A percentile compares a stretch with the other conserved stretches of the same genome.
These are phyloP conservation scores for Pelagomonas calceolata DNA, from an alignment of 108 stramenopile genomes.

Conservation along the genomic window DNA sequence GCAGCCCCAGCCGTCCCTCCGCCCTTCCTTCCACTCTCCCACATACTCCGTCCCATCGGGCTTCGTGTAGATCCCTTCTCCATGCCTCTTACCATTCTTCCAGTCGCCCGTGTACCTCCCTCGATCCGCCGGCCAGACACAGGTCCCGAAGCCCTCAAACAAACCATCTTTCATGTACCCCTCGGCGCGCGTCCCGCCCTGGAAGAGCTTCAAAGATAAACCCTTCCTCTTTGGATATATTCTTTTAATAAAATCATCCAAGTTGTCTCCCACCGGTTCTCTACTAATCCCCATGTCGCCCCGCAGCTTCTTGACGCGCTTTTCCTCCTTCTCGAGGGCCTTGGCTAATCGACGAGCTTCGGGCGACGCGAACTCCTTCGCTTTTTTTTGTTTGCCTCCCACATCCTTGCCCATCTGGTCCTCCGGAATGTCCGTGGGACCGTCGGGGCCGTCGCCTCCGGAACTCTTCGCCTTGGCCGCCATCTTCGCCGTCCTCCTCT, in stretches of 20 bases:
- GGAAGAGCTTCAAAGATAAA: not conserved
- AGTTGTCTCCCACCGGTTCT: not conserved
- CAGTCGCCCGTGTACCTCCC: constrained; percentile 22
- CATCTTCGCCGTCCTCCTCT: too few relatives aligned
- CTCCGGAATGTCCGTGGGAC: too few relatives aligned
- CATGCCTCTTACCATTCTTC: constrained; percentile 24
- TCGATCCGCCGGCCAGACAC: constrained; percentile 12
- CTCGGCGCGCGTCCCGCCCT: not conserved
- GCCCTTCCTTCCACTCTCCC: constrained; percentile 9
- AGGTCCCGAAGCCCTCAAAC: constrained; percentile 6
- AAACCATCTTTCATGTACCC: not conserved
- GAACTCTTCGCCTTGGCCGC: not conserved
- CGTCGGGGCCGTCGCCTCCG: not conserved
- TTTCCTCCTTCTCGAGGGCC: too few relatives aligned
- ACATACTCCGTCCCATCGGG: too few relatives aligned
- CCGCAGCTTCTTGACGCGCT: too few relatives aligned
- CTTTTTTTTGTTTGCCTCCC: too few relatives aligned
- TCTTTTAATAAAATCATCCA: not conserved
- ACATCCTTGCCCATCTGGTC: too few relatives aligned
- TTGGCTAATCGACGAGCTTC: too few relatives aligned
- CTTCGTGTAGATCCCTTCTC: too few relatives aligned
- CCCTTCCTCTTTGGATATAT: constrained; percentile 16
- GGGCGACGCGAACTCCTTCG: too few relatives aligned
- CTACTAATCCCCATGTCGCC: too few relatives aligned
- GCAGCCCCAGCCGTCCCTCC: constrained; percentile 15